These are phyloP conservation scores for Phylloboletellus chloephorus DNA, from an alignment of 1,284 basidiomycete genomes.

Conservation along the genomic window DNA sequence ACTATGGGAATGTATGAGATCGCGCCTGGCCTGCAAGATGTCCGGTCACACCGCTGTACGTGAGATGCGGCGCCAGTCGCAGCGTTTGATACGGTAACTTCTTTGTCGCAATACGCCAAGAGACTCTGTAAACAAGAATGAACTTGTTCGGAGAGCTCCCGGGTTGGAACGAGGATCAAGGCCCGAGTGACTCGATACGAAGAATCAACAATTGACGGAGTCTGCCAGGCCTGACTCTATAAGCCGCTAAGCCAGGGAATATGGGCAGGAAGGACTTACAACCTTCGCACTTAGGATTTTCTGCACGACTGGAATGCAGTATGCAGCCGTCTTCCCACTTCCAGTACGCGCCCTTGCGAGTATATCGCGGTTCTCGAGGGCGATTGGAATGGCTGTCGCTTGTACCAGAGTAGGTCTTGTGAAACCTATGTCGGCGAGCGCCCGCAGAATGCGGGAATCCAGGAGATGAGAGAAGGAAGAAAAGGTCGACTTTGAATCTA, in stretches of 20 bases:
- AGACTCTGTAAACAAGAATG: conserved; percentile 65
- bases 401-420: conserved; percentile 81
- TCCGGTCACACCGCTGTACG: conserved; percentile 60
- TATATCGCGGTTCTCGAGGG: conserved; percentile 88
- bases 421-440: conserved; percentile 78
- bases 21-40: background rate
- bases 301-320: conserved; percentile 87
- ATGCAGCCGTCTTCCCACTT: conserved; percentile 96
- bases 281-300: conserved; percentile 81
- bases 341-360: conserved; percentile 93
- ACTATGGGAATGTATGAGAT: conserved; percentile 36
- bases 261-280: conserved; percentile 46
- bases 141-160: conserved; percentile 92
- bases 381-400: conserved; percentile 77
- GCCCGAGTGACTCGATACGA: conserved; percentile 64
- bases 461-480: conserved; percentile 66
- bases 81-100: conserved; percentile 75
- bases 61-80: conserved; percentile 70
- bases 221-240: conserved; percentile 10
- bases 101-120: conserved; percentile 71
- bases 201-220: conserved; percentile 39
- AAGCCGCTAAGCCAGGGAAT: background rate
- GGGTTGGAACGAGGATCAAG: conserved; percentile 89
- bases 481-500: conserved; percentile 55
- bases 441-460: conserved; percentile 70